Base-by-base conservation (phyloP, 345 rosid species). In the Rhodamnia rubescens region DNA sequence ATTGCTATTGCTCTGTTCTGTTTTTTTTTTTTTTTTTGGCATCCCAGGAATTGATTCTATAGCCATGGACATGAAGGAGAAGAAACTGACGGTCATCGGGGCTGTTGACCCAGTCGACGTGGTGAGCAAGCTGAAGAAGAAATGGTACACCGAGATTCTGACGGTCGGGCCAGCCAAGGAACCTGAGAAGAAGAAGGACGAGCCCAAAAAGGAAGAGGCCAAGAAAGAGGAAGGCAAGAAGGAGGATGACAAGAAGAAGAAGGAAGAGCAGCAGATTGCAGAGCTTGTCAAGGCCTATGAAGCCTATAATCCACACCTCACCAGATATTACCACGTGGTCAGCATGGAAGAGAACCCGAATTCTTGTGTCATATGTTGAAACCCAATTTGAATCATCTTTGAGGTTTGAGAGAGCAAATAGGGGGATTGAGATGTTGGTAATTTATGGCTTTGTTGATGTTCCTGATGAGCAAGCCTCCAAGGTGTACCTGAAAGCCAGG, bases 31-130 rank as follows among this genome's bases (percentile, higher is more conserved):
- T 27, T 21, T 21, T 1, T 82, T 15, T 14, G 59, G 44, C 2
- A 82, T 82, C 47, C 16, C 59, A 94, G 95, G 95, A 54, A 82
- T 94, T 32, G 91, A 92, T 53, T 93, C 94, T 0, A 88, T 96
- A 1, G 83, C 92, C 11, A 85, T 94, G 86, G 93, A 95, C 86
- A 86, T 90, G 90, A 93, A 91, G 29, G 94, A 90, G 4, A 86
- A 83, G 29, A 93, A 93, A 22, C 11, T 96, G 61, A 96, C 98
- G 0, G 92, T 96, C 8, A 89, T 84, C 1, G 98, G 98, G 8
- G 89, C 89, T 1, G 87, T 94, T 1, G 93, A 96, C 56, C 92
- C 93, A 0, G 83, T 89, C 26, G 20, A 82, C 27, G 44, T 87
- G 84, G 88, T 59, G 24, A 55, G 14, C 69, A 87, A 87, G 53